Evolutionary conservation across 2,329 filamentous ascomycete genomes (phyloP).

Genomic region (Xylaria sp.): DNA sequence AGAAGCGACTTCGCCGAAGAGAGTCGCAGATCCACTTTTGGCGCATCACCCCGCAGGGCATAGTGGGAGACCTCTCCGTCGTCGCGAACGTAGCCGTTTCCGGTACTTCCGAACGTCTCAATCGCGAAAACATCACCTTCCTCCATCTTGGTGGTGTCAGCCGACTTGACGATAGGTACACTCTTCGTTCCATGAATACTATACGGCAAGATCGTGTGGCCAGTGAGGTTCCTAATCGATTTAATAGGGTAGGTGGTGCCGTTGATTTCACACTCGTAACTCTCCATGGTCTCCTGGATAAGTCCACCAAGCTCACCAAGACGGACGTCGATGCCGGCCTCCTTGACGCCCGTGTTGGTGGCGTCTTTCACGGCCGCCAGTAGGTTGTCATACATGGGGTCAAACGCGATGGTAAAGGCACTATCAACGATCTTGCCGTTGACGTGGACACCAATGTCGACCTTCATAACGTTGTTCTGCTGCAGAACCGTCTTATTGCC

Average conservation of each 20-base stretch:
- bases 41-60: slow-evolving; percentile 71
- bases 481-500: slow-evolving; percentile 78
- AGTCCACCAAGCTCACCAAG: slow-evolving; percentile 81
- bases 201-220: slow-evolving; percentile 87
- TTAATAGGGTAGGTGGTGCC: slow-evolving; percentile 80
- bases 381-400: slow-evolving; percentile 74
- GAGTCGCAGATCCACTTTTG: slow-evolving; percentile 75
- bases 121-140: slow-evolving; percentile 95
- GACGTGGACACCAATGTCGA: slow-evolving; percentile 81
- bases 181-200: slow-evolving; percentile 92
- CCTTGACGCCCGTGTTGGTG: slow-evolving; percentile 84
- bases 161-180: slow-evolving; percentile 88
- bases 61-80: slow-evolving; percentile 93
- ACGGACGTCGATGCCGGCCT: slow-evolving; percentile 90
- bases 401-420: slow-evolving; percentile 78
- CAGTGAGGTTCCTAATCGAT: slow-evolving; percentile 83
- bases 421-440: slow-evolving; percentile 81
- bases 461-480: slow-evolving; percentile 77
- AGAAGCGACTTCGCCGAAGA: slow-evolving; percentile 83
- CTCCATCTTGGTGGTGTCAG: slow-evolving; percentile 94
- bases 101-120: slow-evolving; percentile 93
- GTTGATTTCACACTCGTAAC: slow-evolving; percentile 83
- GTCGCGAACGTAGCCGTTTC: slow-evolving; percentile 83
- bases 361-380: slow-evolving; percentile 74
- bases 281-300: slow-evolving; percentile 92